phyloP scores from a whole-genome alignment of 2,329 filamentous ascomycete species.

The Cercospora sp. region DNA sequence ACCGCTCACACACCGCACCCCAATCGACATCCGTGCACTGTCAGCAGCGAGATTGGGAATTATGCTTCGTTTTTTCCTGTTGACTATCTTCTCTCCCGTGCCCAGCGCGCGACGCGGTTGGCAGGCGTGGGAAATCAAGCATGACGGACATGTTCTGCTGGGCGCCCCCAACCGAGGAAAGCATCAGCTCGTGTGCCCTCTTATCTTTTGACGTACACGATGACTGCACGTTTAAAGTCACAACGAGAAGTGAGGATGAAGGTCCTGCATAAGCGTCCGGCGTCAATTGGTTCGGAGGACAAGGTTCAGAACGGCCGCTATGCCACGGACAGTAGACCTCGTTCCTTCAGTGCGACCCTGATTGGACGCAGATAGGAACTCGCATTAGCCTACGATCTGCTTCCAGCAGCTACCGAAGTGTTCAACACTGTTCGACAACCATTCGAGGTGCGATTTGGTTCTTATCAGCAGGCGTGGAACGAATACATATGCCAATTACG shows the following conservation, averaged over 20 bases:
- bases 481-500: slow-evolving; percentile 11
- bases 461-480: slow-evolving; percentile 13
- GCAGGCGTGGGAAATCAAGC: slow-evolving; percentile 2
- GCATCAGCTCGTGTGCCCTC: slow-evolving; percentile 6
- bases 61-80: not conserved
- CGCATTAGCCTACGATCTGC: slow-evolving; percentile 11
- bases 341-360: not conserved
- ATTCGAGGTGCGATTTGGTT: not conserved
- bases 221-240: slow-evolving; percentile 15
- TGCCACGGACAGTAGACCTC: not conserved
- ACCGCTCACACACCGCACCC: not conserved
- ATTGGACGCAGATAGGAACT: slow-evolving; percentile 7
- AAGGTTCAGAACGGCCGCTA: not conserved
- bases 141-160: not conserved
- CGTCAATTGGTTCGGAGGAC: slow-evolving; percentile 2
- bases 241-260: not conserved
- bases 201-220: slow-evolving; percentile 8
- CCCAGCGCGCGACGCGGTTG: not conserved
- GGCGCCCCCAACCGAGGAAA: not conserved
- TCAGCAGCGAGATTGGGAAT: slow-evolving; percentile 4
- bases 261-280: not conserved
- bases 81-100: not conserved
- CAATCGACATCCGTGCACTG: not conserved
- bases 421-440: not conserved
- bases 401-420: not conserved